Conservation (phyloP, 2,329 filamentous ascomycete species). For the Aspergillus versicolor region DNA sequence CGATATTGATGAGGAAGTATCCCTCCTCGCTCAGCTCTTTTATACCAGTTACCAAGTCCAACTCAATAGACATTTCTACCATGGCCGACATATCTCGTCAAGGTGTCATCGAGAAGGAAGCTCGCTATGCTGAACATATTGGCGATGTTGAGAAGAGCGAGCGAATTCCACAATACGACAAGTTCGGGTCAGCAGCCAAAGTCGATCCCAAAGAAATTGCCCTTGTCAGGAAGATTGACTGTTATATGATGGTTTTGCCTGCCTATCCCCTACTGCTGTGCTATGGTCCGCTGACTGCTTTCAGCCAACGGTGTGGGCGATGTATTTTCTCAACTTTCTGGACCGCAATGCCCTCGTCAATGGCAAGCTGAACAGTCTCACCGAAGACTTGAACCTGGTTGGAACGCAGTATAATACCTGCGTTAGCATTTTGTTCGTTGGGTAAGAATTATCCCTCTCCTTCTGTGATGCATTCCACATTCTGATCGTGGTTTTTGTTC, state of each 20-base stretch:
- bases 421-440: conserved; percentile 46
- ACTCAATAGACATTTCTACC: not conserved
- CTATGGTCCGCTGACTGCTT: not conserved
- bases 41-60: not conserved
- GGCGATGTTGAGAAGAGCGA: not conserved
- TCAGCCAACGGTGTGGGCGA: conserved; percentile 13
- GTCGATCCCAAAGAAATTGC: conserved; percentile 12
- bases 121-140: not conserved
- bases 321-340: conserved; percentile 24
- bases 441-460: conserved; percentile 18
- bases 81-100: not conserved
- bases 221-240: conserved; percentile 15
- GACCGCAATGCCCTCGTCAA: conserved; percentile 24
- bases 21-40: not conserved
- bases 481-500: not conserved
- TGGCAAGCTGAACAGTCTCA: conserved; percentile 15
- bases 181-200: conserved; percentile 8
- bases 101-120: not conserved
- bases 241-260: conserved; percentile 12
- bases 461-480: conserved; percentile 3
- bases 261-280: not conserved
- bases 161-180: conserved; percentile 5
- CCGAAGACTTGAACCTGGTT: conserved; percentile 41
- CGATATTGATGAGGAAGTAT: not conserved
- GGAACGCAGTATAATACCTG: conserved; percentile 48